Evolutionary conservation across 805 yeast species (phyloP).

Genomic region (Isabelozyma heimii): DNA sequence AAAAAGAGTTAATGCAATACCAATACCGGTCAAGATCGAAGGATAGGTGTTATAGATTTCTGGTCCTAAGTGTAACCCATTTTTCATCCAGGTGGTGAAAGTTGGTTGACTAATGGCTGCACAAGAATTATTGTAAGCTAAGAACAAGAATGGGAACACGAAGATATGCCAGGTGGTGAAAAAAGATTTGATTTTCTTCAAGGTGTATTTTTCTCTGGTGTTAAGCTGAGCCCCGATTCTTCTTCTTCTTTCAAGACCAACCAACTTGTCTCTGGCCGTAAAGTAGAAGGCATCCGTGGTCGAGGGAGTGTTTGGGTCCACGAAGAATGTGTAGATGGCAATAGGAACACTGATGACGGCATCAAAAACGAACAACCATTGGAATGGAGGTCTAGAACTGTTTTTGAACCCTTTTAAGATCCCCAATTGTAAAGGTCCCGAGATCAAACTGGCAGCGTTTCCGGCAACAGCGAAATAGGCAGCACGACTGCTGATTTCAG

Average conservation of each 20-base stretch:
- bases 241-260: conserved; percentile 16
- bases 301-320: conserved; percentile 47
- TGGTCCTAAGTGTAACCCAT: conserved; percentile 26
- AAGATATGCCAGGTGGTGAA: conserved; percentile 19
- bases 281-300: conserved; percentile 43
- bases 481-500: conserved; percentile 35
- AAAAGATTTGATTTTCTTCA: conserved; percentile 9
- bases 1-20: conserved; percentile 33
- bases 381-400: conserved; percentile 28
- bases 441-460: conserved; percentile 29
- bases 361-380: conserved; percentile 48
- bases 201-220: conserved; percentile 12
- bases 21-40: conserved; percentile 34
- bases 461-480: conserved; percentile 33
- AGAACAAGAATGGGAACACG: conserved; percentile 26
- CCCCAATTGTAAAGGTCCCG: conserved; percentile 36
- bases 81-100: conserved; percentile 45
- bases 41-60: conserved; percentile 41
- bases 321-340: conserved; percentile 40
- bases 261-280: conserved; percentile 35
- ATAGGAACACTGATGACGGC: conserved; percentile 35
- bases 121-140: conserved; percentile 35
- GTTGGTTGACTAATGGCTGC: conserved; percentile 39
- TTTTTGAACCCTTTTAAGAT: conserved; percentile 8
- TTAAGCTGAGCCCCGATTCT: conserved; percentile 18